Evolutionary conservation across 2,329 filamentous ascomycete genomes (phyloP).

Genomic region (Lasiodiplodia citricola): DNA sequence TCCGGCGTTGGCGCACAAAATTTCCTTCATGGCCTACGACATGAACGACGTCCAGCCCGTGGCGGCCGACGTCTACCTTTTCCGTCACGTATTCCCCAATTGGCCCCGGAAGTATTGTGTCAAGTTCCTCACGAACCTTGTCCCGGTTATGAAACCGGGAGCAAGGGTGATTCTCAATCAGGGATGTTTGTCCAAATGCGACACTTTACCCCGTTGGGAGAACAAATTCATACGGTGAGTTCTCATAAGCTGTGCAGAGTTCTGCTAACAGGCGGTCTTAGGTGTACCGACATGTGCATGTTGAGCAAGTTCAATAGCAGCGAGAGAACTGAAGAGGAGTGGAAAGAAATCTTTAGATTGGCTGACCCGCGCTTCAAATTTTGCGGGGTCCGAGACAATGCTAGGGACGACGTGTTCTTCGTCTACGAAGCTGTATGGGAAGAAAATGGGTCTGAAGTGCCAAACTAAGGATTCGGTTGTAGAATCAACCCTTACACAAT

Average conservation of each 20-base stretch:
- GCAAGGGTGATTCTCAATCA: conserved; percentile 27
- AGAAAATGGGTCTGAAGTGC: too few relatives aligned
- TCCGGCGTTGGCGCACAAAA: conserved; percentile 33
- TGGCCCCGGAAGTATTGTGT: conserved; percentile 57
- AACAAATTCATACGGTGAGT: neutral
- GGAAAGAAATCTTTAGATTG: conserved; percentile 13
- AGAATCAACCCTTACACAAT: too few relatives aligned
- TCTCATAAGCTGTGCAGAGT: neutral
- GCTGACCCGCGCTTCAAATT: conserved; percentile 25
- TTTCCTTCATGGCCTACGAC: conserved; percentile 56
- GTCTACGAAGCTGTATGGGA: neutral
- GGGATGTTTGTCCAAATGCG: neutral
- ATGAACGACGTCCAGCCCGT: conserved; percentile 64
- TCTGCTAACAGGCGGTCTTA: neutral
- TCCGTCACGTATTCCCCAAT: conserved; percentile 67
- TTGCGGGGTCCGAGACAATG: conserved; percentile 3
- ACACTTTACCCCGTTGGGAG: neutral
- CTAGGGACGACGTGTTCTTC: neutral
- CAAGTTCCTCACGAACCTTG: conserved; percentile 39
- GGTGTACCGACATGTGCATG: conserved; percentile 22
- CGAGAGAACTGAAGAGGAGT: conserved; percentile 17
- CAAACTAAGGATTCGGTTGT: too few relatives aligned
- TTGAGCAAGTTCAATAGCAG: neutral
- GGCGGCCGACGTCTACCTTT: conserved; percentile 62
- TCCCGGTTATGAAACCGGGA: conserved; percentile 48